Conservation (phyloP, 768 basidiomycete species). For the Termitomyces sp. region DNA sequence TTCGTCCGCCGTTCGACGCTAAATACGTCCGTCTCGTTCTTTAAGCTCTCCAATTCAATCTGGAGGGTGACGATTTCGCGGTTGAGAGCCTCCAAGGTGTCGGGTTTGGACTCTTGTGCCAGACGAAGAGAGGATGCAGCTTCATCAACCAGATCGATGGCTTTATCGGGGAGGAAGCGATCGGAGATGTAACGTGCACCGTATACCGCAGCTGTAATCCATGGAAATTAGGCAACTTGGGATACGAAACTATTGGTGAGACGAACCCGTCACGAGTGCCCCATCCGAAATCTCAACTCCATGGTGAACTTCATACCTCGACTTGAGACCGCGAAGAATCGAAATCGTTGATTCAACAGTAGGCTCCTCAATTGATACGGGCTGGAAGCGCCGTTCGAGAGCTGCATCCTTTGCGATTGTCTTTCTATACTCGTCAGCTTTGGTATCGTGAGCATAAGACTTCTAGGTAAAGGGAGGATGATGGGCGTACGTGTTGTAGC, state of each 20-base stretch:
- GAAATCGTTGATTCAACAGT: conserved; percentile 81
- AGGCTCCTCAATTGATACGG: conserved; percentile 85
- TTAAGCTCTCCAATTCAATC: conserved; percentile 86
- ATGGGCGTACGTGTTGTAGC: conserved; percentile 78
- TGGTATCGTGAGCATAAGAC: background rate
- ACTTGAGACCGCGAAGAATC: conserved; percentile 82
- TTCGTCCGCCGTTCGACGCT: conserved; percentile 67
- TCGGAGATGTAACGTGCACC: conserved; percentile 83
- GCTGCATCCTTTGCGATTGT: conserved; percentile 92
- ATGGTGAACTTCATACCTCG: conserved; percentile 87
- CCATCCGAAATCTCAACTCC: conserved; percentile 90
- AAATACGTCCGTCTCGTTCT: conserved; percentile 84
- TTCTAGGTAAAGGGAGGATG: background rate
- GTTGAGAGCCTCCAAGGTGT: conserved; percentile 77
- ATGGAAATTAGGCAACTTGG: background rate
- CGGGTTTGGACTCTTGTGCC: conserved; percentile 86
- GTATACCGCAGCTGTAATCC: conserved; percentile 69
- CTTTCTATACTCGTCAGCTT: conserved; percentile 86
- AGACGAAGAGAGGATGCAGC: conserved; percentile 84
- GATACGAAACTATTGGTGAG: background rate
- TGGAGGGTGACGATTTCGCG: conserved; percentile 82
- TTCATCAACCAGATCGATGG: conserved; percentile 91
- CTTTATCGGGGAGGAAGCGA: conserved; percentile 87
- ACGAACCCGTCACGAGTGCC: conserved; percentile 78
- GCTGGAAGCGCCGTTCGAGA: conserved; percentile 88